These are phyloP conservation scores for Kurtzmaniella cleridarum DNA, from an alignment of 805 yeast genomes.

Conservation along the genomic window DNA sequence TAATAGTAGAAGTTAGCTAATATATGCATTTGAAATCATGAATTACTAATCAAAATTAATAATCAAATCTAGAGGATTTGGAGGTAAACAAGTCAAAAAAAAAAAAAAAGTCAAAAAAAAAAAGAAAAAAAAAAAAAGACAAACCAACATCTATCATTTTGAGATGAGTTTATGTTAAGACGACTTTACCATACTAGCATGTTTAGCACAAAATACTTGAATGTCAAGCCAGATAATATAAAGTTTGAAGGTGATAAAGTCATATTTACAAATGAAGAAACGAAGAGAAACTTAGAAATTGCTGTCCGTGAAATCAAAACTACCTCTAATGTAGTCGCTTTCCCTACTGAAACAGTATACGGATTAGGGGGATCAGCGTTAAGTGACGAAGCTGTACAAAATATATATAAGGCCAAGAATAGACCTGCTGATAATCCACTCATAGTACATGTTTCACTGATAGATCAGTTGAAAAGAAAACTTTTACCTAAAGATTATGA, in stretches of 20 bases:
- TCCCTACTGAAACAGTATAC: conserved; percentile 96
- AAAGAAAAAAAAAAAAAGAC: too few relatives aligned
- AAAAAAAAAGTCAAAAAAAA: too few relatives aligned
- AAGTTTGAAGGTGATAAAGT: conserved; percentile 39
- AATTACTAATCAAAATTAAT: too few relatives aligned
- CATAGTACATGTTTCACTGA: conserved; percentile 81
- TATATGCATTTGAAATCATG: too few relatives aligned
- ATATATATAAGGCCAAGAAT: conserved; percentile 83
- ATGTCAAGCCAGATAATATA: conserved; percentile 51
- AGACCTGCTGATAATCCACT: conserved; percentile 95
- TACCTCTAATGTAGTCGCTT: conserved; percentile 67
- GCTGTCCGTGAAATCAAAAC: conserved; percentile 56
- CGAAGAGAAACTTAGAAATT: conserved; percentile 42
- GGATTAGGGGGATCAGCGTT: conserved; percentile 90
- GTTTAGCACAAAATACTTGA: conserved; percentile 36
- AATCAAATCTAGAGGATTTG: too few relatives aligned
- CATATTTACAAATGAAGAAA: conserved; percentile 44
- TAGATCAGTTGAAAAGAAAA: conserved; percentile 60
- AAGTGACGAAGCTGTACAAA: conserved; percentile 62
- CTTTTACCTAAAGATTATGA: conserved; percentile 43
- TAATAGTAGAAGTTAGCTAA: too few relatives aligned
- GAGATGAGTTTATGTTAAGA: too few relatives aligned
- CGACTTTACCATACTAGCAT: too few relatives aligned
- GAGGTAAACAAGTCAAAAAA: too few relatives aligned
- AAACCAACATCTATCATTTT: too few relatives aligned